Evolutionary conservation across 148 eudicot genomes (phyloP), one percentile per base, ranked within the genome.

Genomic region (Chenopodium suecicum): DNA sequence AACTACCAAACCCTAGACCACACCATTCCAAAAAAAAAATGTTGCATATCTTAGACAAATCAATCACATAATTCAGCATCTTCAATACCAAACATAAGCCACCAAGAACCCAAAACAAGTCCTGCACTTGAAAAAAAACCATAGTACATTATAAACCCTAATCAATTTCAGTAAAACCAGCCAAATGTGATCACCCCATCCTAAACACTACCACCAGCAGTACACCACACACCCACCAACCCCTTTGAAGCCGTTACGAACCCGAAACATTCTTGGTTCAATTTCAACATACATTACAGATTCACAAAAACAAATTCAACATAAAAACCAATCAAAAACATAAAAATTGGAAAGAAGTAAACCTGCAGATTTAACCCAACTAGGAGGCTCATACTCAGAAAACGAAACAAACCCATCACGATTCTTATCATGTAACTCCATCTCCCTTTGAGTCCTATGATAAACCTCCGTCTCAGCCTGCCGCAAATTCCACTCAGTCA

Each of bases 351-450:
- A 56, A 56, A 56, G 17, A 56, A 58, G 17, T 4, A 2, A 4
- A 92, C 95, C 98, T 41, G 94, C 76, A 41, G 76, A 80, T 46
- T 83, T 88, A 46, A 85, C 97, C 99, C 99, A 96, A 23, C 84
- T 79, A 20, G 99, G 98, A 8, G 99, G 93, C 68, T 91, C 94
- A 83, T 96, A 96, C 85, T 96, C 99, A 0, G 81, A 58, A 50
- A 85, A 91, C 0, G 99, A 88, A 34, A 96, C 89, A 47, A 89
- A 87, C 6, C 98, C 98, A 79, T 96, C 99, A n/a, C 81, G 88
- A 71, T 96, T 90, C 89, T 89, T 96, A 79, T 96, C 99, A 84
- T 96, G 99, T 44, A 94, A 62, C 70, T 92, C 98, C 95, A 96
- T 86, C 73, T 96, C 99, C 82, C 98, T 87, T 63, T 85, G 80